Conservation (phyloP, 2,329 filamentous ascomycete genomes). For the Ceratocystis colombiana region DNA sequence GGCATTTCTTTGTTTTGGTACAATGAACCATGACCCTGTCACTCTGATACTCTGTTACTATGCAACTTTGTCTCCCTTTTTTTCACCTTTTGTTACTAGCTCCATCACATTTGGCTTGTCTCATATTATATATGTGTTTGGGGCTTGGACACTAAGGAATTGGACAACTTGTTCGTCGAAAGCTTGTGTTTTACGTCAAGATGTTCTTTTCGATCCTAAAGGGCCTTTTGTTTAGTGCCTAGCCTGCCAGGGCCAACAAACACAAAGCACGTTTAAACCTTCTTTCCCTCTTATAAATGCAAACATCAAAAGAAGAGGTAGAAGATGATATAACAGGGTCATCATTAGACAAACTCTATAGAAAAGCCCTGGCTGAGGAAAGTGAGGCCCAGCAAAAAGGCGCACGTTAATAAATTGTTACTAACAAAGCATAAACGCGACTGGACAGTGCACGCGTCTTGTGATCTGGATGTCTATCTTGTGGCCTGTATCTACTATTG, state of each 20-base stretch:
- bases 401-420: conserved; percentile 6
- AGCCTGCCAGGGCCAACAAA: background rate
- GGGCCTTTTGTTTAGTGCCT: background rate
- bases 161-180: background rate
- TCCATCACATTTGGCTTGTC: background rate
- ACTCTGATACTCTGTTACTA: background rate
- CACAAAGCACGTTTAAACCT: background rate
- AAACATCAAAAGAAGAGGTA: background rate
- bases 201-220: background rate
- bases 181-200: background rate
- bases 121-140: background rate
- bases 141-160: background rate
- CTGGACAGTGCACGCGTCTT: conserved; percentile 11
- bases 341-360: background rate
- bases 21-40: background rate
- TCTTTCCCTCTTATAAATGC: background rate
- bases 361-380: background rate
- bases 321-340: background rate
- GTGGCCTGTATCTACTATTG: background rate
- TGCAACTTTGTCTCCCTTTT: background rate
- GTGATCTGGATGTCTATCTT: background rate
- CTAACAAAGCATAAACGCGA: background rate
- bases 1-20: background rate
- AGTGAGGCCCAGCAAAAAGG: conserved; percentile 8
- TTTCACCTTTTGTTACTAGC: background rate